phyloP scores from a whole-genome alignment of 345 rosid species.

The Salix suchowensis region DNA sequence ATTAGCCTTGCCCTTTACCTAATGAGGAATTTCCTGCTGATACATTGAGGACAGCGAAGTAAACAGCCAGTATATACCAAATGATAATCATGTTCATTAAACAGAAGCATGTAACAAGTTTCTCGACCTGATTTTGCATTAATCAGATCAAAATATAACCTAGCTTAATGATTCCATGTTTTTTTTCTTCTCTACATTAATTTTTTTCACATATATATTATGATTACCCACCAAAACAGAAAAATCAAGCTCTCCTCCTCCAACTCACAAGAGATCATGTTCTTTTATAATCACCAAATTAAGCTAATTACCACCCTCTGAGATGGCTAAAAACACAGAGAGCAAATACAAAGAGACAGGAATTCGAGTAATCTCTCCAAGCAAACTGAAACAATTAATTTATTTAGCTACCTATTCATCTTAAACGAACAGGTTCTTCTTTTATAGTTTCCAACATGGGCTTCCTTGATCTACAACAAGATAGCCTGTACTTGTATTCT shows the following conservation, averaged over 20 bases:
- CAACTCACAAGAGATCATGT: background rate
- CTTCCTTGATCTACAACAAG: constrained; percentile 21
- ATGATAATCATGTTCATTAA: background rate
- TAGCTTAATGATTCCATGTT: background rate
- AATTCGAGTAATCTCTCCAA: background rate
- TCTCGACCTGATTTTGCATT: background rate
- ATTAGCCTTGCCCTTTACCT: background rate
- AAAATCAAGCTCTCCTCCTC: background rate
- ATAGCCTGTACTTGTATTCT: constrained; percentile 14
- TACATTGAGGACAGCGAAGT: background rate
- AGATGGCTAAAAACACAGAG: background rate
- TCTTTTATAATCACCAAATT: background rate
- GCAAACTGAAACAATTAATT: background rate
- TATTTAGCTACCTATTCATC: background rate
- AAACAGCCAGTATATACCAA: background rate
- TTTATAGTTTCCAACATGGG: constrained; percentile 23
- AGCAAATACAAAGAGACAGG: background rate
- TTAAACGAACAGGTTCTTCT: constrained; percentile 15
- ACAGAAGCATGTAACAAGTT: background rate
- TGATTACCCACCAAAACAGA: no score
- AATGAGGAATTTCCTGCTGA: background rate
- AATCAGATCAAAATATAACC: background rate
- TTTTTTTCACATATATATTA: background rate
- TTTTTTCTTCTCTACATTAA: background rate
- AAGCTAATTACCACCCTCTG: background rate